Evolutionary conservation across 2,329 filamentous ascomycete genomes (phyloP), one percentile per base, ranked within the genome.

Genomic region (Didymella keratinophila): DNA sequence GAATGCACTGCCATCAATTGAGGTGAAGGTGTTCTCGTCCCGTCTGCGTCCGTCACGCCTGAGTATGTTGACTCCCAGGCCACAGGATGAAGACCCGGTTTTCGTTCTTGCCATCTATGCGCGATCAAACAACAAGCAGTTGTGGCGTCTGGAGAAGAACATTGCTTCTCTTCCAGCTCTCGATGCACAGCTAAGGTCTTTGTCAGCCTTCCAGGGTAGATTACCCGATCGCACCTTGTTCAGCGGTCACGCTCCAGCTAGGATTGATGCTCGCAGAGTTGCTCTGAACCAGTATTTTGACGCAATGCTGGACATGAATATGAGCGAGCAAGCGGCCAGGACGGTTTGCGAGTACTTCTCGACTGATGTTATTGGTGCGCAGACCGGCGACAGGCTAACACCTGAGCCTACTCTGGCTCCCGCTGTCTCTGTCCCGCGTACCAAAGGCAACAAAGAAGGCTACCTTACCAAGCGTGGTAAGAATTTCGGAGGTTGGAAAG

Each of bases 401-500:
- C 87, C 28, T 76, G 87, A 90, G 58, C 79, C 82, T 2, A 78
- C 75, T 41, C 77, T 82, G 28, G 69, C 74, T 18, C 76, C 67
- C n/a, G 76, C 80, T 37, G 72, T 76, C 34, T 75, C 71, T 79
- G 81, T 71, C 57, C 47, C 70, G 3, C 74, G 71, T 50, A 86
- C 6, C 86, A 89, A 67, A 87, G 87, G 89, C 9, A 83, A 88
- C 58, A 92, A 92, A 71, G 93, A 89, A 72, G 95, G 95, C 9
- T 99, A 98, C 76, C 81, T 99, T 48, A 98, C 95, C 2, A 99
- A 99, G 80, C 87, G 91, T 67, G 95, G 95, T 47, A 99, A 99
- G 82, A 98, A 98, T 71, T 99, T 99, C 79, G 95, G 95, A 50
- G 95, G 95, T 47, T 99, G 95, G 95, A 99, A 99, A 78, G 93